These are phyloP conservation scores for Leucocoprinus birnbaumii DNA, from an alignment of 768 basidiomycete species.

Conservation along the genomic window DNA sequence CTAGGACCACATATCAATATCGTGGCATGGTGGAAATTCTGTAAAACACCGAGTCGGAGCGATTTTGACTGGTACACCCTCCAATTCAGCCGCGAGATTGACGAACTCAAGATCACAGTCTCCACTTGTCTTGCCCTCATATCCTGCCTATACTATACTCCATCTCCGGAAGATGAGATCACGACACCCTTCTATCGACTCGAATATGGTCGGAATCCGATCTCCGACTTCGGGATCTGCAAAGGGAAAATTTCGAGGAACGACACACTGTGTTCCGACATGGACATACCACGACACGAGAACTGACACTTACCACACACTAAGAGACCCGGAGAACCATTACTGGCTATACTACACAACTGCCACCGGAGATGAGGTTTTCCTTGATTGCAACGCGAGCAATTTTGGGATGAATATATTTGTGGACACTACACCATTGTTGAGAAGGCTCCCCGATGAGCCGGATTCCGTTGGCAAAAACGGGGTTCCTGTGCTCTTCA, in stretches of 20 bases:
- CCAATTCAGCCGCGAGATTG: constrained; percentile 30
- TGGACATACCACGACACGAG: constrained; percentile 12
- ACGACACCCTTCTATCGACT: constrained; percentile 25
- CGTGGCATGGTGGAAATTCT: constrained; percentile 14
- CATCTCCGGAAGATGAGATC: too few species aligned
- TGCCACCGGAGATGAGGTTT: constrained; percentile 34
- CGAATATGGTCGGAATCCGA: constrained; percentile 31
- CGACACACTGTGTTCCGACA: background rate
- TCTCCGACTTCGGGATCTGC: constrained; percentile 42
- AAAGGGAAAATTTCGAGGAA: constrained; percentile 30
- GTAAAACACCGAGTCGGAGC: too few species aligned
- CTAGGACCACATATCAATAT: constrained; percentile 10
- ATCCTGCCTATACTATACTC: too few species aligned
- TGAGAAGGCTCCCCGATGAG: background rate
- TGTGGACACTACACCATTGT: background rate
- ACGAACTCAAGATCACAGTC: constrained; percentile 28
- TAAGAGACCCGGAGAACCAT: constrained; percentile 40
- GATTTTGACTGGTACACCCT: constrained; percentile 1
- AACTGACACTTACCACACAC: constrained; percentile 33
- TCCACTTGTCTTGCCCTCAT: constrained; percentile 30
- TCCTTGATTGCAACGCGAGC: constrained; percentile 38
- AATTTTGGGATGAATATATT: background rate
- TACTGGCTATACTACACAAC: constrained; percentile 50
- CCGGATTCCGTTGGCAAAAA: background rate
- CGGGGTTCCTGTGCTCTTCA: background rate